A percentile compares a stretch with the other conserved stretches of the same genome.
phyloP scores from a whole-genome alignment of 179 eudicot genomes.

The Patellifolia procumbens region DNA sequence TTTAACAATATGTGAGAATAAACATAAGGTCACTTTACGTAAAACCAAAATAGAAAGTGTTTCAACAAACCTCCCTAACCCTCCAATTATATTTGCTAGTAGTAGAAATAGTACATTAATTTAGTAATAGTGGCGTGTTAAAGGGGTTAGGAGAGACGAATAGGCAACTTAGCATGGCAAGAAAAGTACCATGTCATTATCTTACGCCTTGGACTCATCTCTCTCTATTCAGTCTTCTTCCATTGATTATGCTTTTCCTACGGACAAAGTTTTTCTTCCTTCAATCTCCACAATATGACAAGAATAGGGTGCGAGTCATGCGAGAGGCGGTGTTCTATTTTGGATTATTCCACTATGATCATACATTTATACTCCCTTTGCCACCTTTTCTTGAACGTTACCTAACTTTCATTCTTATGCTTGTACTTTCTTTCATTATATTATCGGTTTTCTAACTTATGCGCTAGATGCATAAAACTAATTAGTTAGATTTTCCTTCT shows the following conservation, averaged over 20 bases:
- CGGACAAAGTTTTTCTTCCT: background rate
- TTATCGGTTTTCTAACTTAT: too few species aligned
- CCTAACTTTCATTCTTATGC: too few species aligned
- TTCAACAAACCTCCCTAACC: background rate
- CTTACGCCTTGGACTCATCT: background rate
- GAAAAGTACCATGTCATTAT: constrained; percentile 10
- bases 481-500: too few species aligned
- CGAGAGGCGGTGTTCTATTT: background rate
- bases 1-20: background rate
- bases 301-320: background rate
- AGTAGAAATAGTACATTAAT: background rate
- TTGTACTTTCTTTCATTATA: too few species aligned
- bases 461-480: too few species aligned
- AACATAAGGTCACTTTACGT: background rate
- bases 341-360: background rate
- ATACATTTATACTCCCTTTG: too few species aligned
- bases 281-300: background rate
- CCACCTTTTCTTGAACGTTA: too few species aligned
- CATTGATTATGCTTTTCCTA: background rate
- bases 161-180: constrained; percentile 11
- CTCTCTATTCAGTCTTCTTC: background rate
- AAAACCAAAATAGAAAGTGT: background rate
- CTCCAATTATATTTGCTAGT: background rate
- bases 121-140: constrained; percentile 12
- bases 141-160: constrained; percentile 8